These are phyloP conservation scores for Karstenula rhodostoma DNA, from an alignment of 2,329 filamentous ascomycete species.

Conservation along the genomic window DNA sequence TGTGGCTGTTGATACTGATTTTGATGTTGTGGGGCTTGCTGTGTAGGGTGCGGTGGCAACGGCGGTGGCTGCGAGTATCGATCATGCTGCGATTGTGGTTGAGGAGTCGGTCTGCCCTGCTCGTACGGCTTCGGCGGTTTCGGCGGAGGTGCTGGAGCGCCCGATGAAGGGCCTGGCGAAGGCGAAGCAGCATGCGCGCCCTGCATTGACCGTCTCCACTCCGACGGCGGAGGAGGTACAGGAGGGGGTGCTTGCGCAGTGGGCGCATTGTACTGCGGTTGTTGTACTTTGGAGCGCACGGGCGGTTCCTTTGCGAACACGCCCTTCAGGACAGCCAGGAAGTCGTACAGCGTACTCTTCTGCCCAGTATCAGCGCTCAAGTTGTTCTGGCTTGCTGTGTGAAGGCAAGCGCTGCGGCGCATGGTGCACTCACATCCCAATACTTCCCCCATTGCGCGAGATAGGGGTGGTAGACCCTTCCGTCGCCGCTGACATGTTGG, in stretches of 20 bases:
- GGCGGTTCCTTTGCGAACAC: slow-evolving; percentile 96
- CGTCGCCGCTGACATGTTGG: slow-evolving; percentile 93
- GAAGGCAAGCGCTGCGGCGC: slow-evolving; percentile 7
- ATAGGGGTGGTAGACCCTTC: slow-evolving; percentile 94
- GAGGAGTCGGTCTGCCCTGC: slow-evolving; percentile 32
- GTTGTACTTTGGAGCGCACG: slow-evolving; percentile 72
- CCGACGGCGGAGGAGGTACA: slow-evolving; percentile 75
- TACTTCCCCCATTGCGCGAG: slow-evolving; percentile 87
- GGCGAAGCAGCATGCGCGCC: slow-evolving; percentile 44
- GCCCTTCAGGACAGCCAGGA: slow-evolving; percentile 81
- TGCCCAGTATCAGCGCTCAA: slow-evolving; percentile 36
- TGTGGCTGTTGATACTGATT: slow-evolving; percentile 28
- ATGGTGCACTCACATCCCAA: slow-evolving; percentile 76
- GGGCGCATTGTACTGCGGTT: slow-evolving; percentile 47
- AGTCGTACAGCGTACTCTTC: slow-evolving; percentile 86
- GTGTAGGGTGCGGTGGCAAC: slow-evolving; percentile 44
- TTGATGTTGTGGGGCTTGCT: slow-evolving; percentile 31
- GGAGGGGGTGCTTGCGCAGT: slow-evolving; percentile 44
- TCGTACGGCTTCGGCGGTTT: slow-evolving; percentile 56
- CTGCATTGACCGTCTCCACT: slow-evolving; percentile 51
- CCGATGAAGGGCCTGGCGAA: slow-evolving; percentile 39
- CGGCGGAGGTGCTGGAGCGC: slow-evolving; percentile 52
- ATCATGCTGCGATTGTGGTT: slow-evolving; percentile 32
- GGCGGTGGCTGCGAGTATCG: slow-evolving; percentile 43
- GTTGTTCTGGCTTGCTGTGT: neutral